Evolutionary conservation across 257 asterid species (phyloP).

Genomic region (Primulina eburnea): DNA sequence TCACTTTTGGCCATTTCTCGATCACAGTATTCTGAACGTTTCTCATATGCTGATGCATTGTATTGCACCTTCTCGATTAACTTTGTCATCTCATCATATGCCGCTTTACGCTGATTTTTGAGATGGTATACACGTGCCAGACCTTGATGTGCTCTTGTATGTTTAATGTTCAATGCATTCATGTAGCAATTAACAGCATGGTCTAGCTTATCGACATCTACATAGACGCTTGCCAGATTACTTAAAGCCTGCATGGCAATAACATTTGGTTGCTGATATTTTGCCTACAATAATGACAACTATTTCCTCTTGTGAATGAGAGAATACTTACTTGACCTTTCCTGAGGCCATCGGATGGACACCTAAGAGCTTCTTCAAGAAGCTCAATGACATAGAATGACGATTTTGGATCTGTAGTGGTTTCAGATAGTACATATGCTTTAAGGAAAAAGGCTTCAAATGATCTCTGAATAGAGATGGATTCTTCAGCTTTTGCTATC

Average conservation of each 20-base stretch:
- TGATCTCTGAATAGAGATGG: slow-evolving; percentile 78
- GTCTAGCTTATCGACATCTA: slow-evolving; percentile 80
- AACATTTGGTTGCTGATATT: slow-evolving; percentile 20
- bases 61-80: slow-evolving; percentile 78
- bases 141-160: slow-evolving; percentile 93
- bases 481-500: slow-evolving; percentile 81
- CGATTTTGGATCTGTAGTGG: slow-evolving; percentile 63
- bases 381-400: slow-evolving; percentile 73
- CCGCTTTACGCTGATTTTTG: slow-evolving; percentile 72
- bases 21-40: slow-evolving; percentile 88
- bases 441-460: slow-evolving; percentile 93
- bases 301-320: not conserved
- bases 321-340: slow-evolving; percentile 82
- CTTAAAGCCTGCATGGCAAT: slow-evolving; percentile 69
- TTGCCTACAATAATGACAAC: slow-evolving; percentile 3
- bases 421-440: slow-evolving; percentile 83
- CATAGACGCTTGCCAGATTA: slow-evolving; percentile 80
- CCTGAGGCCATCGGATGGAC: slow-evolving; percentile 96
- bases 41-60: slow-evolving; percentile 95
- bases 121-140: slow-evolving; percentile 93
- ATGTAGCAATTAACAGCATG: slow-evolving; percentile 76
- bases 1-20: slow-evolving; percentile 90
- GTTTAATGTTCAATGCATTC: slow-evolving; percentile 90
- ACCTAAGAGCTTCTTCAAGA: slow-evolving; percentile 94
- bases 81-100: slow-evolving; percentile 96